Base-by-base conservation (phyloP, 371 early-diverging fungal genomes). In the Chytridium lagenaria region DNA sequence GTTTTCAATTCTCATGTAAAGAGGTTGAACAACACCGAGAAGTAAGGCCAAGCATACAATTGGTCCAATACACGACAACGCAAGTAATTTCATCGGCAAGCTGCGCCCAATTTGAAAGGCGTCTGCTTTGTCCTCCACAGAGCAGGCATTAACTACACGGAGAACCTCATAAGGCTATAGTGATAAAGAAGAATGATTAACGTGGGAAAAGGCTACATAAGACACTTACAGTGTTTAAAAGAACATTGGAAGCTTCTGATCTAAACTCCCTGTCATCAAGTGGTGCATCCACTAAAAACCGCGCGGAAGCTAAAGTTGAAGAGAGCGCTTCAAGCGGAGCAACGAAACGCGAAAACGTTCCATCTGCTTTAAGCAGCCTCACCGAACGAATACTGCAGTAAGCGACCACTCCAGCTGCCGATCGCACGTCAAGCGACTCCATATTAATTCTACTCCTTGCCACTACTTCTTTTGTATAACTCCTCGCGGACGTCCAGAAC, bases 21-120 rank as follows among this genome's bases (percentile, higher is more conserved):
- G 19, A 2, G 81, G 81, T 68, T 74, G 75, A 3, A 77, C 59
- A 16, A 71, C 2, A 7, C 52, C 33, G n/a, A 75, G 0, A n/a
- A 72, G 68, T 0, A 78, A n/a, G 10, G 70, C 2, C 34, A 75
- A 10, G 34, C 50, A 73, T 16, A 77, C 3, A 26, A 50, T 39
- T 16, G 71, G 76, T 1, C 67, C 75, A 63, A 70, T 61, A 15
- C 34, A 51, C 55, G 34, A 15, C 66, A 40, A 55, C 49, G 1
- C 65, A 44, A 64, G 57, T 61, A 38, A 28, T 30, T 68, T 68
- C 71, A 33, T 67, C 52, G 69, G 37, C 44, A n/a, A n/a, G 23
- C 31, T 44, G n/a, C 12, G 19, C 28, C 39, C 49, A 19, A 49
- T 5, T 12, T 22, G 40, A 28, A 44, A 64, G 51, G 67, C 57